Conservation (phyloP, 2,329 filamentous ascomycete genomes). For the Colletotrichum sp. region DNA sequence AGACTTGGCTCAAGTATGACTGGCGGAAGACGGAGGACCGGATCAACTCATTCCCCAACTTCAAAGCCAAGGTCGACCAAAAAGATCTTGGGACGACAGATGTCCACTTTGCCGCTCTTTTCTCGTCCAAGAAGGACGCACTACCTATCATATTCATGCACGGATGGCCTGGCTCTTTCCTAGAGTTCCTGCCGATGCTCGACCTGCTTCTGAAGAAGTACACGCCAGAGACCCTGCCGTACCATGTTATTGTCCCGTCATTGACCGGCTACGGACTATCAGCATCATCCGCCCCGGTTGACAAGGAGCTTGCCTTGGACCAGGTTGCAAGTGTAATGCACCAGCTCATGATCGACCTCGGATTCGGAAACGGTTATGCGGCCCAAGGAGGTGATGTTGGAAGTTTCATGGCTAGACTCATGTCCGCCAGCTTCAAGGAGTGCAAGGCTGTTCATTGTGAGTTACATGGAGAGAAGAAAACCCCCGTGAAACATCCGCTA, state of each 20-base stretch:
- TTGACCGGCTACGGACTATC: constrained; percentile 53
- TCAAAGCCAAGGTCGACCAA: constrained; percentile 42
- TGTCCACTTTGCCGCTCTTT: constrained; percentile 60
- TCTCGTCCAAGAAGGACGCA: constrained; percentile 53
- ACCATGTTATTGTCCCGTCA: constrained; percentile 60
- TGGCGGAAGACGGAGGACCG: constrained; percentile 42
- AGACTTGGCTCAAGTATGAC: constrained; percentile 49
- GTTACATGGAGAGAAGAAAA: fast-evolving
- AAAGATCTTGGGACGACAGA: constrained; percentile 34
- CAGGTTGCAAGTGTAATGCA: constrained; percentile 47
- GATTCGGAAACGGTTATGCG: constrained; percentile 55
- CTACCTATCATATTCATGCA: constrained; percentile 56
- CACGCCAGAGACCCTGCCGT: constrained; percentile 53
- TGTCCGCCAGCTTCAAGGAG: constrained; percentile 44
- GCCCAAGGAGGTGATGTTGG: constrained; percentile 64
- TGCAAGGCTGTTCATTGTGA: constrained; percentile 48
- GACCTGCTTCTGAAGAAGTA: constrained; percentile 50
- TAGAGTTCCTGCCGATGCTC: constrained; percentile 60
- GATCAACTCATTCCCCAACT: constrained; percentile 56
- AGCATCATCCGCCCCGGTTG: constrained; percentile 48
- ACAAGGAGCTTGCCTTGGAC: constrained; percentile 21
- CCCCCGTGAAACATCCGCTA: background rate
- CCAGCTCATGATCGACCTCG: constrained; percentile 55
- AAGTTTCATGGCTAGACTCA: constrained; percentile 42
- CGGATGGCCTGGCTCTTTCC: constrained; percentile 58